A percentile compares a stretch with the other conserved stretches of the same genome.
phyloP scores from a whole-genome alignment of 2,329 filamentous ascomycete species.

The Seiridium unicorne region DNA sequence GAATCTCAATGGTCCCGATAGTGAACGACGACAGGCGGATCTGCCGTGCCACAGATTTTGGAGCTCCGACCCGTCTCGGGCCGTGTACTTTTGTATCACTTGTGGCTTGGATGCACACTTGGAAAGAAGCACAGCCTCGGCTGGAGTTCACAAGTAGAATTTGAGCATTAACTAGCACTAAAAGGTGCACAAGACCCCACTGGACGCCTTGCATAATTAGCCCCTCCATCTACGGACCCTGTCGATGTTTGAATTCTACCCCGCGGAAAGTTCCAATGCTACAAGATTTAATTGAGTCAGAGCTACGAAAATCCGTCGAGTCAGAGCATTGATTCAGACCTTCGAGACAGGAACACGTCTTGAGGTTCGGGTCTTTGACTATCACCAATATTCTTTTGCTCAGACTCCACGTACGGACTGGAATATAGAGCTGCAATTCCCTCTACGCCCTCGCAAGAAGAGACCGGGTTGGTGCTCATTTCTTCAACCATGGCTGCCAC shows the following conservation, averaged over 20 bases:
- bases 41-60: too few relatives aligned
- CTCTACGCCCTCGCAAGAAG: background rate
- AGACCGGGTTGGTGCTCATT: background rate
- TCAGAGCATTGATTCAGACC: too few relatives aligned
- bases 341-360: background rate
- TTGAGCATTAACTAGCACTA: background rate
- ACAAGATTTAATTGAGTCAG: conserved; percentile 6
- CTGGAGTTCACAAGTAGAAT: background rate
- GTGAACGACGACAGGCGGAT: background rate
- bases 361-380: background rate
- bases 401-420: too few relatives aligned
- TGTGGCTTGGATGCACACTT: background rate
- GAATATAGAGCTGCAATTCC: too few relatives aligned
- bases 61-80: too few relatives aligned
- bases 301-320: background rate
- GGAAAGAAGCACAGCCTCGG: background rate
- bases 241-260: background rate
- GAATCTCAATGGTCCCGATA: background rate
- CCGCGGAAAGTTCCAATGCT: conserved; percentile 3
- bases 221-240: background rate
- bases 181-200: background rate
- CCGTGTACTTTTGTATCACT: background rate
- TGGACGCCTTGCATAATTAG: background rate
- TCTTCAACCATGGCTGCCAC: conserved; percentile 8
- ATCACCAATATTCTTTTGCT: background rate